These are phyloP conservation scores for Globisporangium perplexum DNA, from an alignment of 352 stramenopile genomes.

Conservation along the genomic window DNA sequence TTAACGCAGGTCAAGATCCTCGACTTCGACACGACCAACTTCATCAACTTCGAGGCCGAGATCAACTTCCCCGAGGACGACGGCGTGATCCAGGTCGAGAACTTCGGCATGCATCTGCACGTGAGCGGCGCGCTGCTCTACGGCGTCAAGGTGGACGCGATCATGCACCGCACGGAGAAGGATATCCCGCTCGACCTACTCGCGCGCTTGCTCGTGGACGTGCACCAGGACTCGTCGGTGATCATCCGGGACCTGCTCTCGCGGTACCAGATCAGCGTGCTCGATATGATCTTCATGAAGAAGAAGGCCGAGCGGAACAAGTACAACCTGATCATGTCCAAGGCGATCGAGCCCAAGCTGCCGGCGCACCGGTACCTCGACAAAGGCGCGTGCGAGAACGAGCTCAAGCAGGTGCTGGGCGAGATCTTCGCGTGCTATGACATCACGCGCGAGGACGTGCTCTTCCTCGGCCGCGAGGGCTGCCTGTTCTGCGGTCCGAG, in stretches of 20 bases:
- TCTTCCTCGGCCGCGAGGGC: conserved; percentile 94
- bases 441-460: conserved; percentile 93
- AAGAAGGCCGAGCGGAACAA: conserved; percentile 94
- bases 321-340: conserved; percentile 96
- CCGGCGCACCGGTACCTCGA: conserved; percentile 96
- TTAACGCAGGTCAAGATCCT: conserved; percentile 97
- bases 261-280: conserved; percentile 92
- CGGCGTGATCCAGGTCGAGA: conserved; percentile 95
- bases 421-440: conserved; percentile 96
- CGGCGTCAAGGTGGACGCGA: conserved; percentile 91
- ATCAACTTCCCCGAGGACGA: conserved; percentile 95
- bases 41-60: conserved; percentile 98
- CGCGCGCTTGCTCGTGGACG: conserved; percentile 93
- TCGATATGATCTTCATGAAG: conserved; percentile 95
- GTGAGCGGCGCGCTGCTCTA: conserved; percentile 75
- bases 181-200: conserved; percentile 96
- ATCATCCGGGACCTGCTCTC: conserved; percentile 96
- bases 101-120: conserved; percentile 90
- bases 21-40: conserved; percentile 96
- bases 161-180: conserved; percentile 95
- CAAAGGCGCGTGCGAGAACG: conserved; percentile 96
- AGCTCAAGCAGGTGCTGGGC: conserved; percentile 94
- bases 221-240: conserved; percentile 94
- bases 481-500: conserved; percentile 93
- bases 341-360: conserved; percentile 94